Base-by-base conservation (phyloP, 2,329 filamentous ascomycete species). In the Penicillium occitanis region DNA sequence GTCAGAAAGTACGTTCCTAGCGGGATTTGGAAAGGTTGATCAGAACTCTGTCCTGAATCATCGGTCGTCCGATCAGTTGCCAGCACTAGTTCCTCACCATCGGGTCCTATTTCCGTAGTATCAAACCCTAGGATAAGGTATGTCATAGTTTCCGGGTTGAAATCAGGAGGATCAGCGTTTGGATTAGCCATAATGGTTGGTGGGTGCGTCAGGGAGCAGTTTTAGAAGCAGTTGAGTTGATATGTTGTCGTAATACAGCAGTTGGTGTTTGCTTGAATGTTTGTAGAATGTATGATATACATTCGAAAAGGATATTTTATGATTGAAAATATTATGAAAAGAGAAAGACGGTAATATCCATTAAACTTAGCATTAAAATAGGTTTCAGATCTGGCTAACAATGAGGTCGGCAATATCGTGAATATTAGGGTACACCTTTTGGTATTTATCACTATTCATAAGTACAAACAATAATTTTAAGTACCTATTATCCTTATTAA, bases 71-170 rank as follows among this genome's bases (percentile, higher is more conserved):
- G 57, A 44, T 44, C 35, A 19, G 37, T 28, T 28, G 13, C 11
- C 19, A 8, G n/a, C 19, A 60, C 11, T 11, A 8, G 13, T 30
- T 44, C 14, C 35, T 28, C 35, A 11, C 57, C 57, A 22, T 59
- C 57, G n/a, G 22, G 57, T 1, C 35, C 22, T 17, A 44, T 30
- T 44, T 28, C 35, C 3, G 22, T n/a, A 11, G 11, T 59, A 44
- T 59, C 37, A n/a, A 59, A 59, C 1, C 37, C 57, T 2, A 59
- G 57, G 19, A n/a, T 30, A 42, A 59, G 57, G 37, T 42, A 59
- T 1, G 57, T 28, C 57, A 42, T 59, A 13, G 57, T 28, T 11
- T 19, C 44, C 22, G 25, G 19, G 13, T 59, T 8, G 37, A 40
- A 59, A 4, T 8, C 2, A 11, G 17, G 1, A 42, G 14, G 28